A percentile compares a stretch with the other conserved stretches of the same genome.
Evolutionary conservation across 257 asterid species (phyloP).

Genomic region (Salvia miltiorrhiza): DNA sequence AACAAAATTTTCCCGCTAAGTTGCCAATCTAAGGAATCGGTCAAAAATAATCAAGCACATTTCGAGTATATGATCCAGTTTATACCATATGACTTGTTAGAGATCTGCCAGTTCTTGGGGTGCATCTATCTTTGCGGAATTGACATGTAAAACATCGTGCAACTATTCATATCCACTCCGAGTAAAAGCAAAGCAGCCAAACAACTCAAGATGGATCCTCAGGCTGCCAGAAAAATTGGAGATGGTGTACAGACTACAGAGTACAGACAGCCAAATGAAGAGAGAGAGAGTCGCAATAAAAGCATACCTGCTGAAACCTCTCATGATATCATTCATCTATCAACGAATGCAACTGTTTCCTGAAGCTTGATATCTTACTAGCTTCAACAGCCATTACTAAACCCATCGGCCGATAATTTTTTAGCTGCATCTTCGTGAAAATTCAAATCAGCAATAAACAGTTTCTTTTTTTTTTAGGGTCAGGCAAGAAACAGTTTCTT

Average conservation of each 20-base stretch:
- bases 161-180: not conserved
- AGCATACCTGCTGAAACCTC: constrained; percentile 24
- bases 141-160: not conserved
- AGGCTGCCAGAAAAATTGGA: not conserved
- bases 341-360: constrained; percentile 52
- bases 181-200: not conserved
- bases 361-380: constrained; percentile 47
- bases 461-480: no score
- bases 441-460: constrained; percentile 1
- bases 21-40: not conserved
- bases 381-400: constrained; percentile 85
- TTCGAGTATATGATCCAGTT: not conserved
- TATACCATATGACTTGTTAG: not conserved
- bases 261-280: not conserved
- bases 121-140: not conserved
- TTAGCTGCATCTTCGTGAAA: constrained; percentile 50
- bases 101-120: not conserved
- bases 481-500: not conserved
- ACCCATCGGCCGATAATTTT: constrained; percentile 58
- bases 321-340: constrained; percentile 46
- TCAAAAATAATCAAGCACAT: not conserved
- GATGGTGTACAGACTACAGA: not conserved
- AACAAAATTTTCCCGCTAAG: constrained; percentile 12
- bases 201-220: not conserved
- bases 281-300: not conserved